Evolutionary conservation across 2,329 filamentous ascomycete species (phyloP), one percentile per base, ranked within the genome.

Genomic region (Beauveria brongniartii): DNA sequence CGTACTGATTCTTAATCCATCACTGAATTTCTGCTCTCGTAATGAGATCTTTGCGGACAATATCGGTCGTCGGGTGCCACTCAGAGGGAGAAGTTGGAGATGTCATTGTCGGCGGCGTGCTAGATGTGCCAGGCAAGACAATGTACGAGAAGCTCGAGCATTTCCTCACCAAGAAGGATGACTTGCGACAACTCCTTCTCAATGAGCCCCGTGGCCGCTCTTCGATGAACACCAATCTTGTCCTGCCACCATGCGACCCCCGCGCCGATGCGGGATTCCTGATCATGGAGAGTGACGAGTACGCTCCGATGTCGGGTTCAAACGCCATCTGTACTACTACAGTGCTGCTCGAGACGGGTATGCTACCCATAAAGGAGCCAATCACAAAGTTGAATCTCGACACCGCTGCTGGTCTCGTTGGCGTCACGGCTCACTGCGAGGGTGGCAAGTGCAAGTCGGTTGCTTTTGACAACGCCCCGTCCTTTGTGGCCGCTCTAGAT

Each of bases 131-230:
- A 1, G 74, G 73, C 12, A 73, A 73, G 37, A 79, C 75, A 20
- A 80, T 81, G 78, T 77, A 72, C 61, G 77, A 80, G 4, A 81
- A 81, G 64, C 66, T 81, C 20, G 64, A 71, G 3, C 68, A 79
- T 64, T 77, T 80, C 63, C 68, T 69, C 62, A 68, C 66, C 4
- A 68, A 78, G 34, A 68, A 73, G 7, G 77, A 80, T 58, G 60
- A 70, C 22, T 62, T 78, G 1, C 74, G 78, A 3, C 68, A 76
- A 41, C 67, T 80, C 5, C 66, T 80, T 1, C 67, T 80, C 48
- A 74, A 80, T 58, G 78, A 80, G 52, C 77, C 78, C 1, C 74
- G 78, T 2, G 78, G 78, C 1, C 69, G 73, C n/a, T 66, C 73
- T 8, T 70, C 73, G 1, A 74, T 75, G 70, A 72, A 70, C 63